Percentiles rank a stretch among this genome's conserved stretches.
Conservation (phyloP, 1,284 basidiomycete species). For the Cryptococcus floricola region DNA sequence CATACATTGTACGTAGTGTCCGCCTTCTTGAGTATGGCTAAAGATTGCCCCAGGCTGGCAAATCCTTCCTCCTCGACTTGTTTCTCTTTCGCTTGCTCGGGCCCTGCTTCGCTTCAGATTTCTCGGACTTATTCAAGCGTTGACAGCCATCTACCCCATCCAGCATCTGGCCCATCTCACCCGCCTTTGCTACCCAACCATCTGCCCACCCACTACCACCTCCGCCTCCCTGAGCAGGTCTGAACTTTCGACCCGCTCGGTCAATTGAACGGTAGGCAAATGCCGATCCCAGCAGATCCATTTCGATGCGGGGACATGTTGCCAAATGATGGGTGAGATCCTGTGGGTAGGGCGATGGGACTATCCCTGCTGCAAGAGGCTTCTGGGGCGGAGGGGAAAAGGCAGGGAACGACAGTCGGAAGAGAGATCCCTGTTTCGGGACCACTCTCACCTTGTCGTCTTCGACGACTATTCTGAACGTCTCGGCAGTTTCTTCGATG, state of each 20-base stretch:
- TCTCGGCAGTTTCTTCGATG: conserved; percentile 51
- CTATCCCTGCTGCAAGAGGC: conserved; percentile 4
- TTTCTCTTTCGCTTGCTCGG: conserved; percentile 24
- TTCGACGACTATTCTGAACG: conserved; percentile 45
- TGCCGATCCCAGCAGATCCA: conserved; percentile 48
- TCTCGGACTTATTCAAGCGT: not conserved
- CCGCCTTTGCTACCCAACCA: conserved; percentile 32
- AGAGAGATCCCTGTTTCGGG: conserved; percentile 49
- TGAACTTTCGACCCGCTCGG: conserved; percentile 50
- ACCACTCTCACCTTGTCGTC: conserved; percentile 39
- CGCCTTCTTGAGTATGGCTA: not conserved
- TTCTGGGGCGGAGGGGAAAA: conserved; percentile 22
- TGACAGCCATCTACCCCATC: conserved; percentile 4
- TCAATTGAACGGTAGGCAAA: conserved; percentile 50
- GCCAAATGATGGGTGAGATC: conserved; percentile 16
- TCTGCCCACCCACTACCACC: conserved; percentile 45
- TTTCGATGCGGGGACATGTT: conserved; percentile 35
- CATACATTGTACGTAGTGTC: too few species aligned
- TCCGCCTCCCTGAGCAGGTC: conserved; percentile 35
- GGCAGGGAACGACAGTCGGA: conserved; percentile 48
- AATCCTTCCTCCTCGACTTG: conserved; percentile 43
- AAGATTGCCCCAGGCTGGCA: conserved; percentile 30
- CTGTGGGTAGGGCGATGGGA: not conserved
- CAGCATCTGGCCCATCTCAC: conserved; percentile 27
- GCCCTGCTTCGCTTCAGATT: not conserved